These are phyloP conservation scores for Fraxinus nigra DNA, from an alignment of 305 asterid species.

Conservation along the genomic window DNA sequence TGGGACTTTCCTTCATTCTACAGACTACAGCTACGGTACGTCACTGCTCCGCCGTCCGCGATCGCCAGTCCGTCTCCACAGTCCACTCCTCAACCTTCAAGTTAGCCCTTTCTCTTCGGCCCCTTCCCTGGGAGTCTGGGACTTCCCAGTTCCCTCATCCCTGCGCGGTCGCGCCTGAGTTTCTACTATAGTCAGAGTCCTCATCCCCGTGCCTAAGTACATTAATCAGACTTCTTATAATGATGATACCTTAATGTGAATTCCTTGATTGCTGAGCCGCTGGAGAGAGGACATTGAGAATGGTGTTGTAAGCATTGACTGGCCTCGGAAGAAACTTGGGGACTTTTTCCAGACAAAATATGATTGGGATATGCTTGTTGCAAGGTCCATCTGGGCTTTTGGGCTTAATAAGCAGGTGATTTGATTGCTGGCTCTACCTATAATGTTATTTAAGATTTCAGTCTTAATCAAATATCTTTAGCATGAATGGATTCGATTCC, in stretches of 20 bases:
- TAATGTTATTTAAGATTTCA: slow-evolving; percentile 78
- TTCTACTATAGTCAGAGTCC: no score
- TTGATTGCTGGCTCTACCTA: slow-evolving; percentile 14
- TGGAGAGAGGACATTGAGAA: slow-evolving; percentile 97
- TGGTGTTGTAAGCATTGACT: slow-evolving; percentile 82
- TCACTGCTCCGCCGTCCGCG: no score
- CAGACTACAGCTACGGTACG: no score
- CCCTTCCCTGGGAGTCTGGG: no score
- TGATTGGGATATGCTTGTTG: slow-evolving; percentile 98
- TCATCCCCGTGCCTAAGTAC: no score
- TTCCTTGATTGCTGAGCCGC: slow-evolving; percentile 87
- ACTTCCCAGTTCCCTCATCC: no score
- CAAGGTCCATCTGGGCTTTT: slow-evolving; percentile 97
- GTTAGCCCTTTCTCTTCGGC: no score
- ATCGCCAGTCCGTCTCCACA: no score
- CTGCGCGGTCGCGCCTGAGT: no score
- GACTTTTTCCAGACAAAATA: slow-evolving; percentile 90
- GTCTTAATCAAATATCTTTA: slow-evolving; percentile 49
- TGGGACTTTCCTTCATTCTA: no score
- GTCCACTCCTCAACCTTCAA: no score
- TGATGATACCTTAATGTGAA: slow-evolving; percentile 2
- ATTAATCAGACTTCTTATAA: no score
- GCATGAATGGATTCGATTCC: not conserved
- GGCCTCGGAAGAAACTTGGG: slow-evolving; percentile 86
- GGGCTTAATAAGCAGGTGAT: slow-evolving; percentile 96